A percentile compares a stretch with the other conserved stretches of the same genome.
phyloP scores from a whole-genome alignment of 257 asterid genomes.

The Fraxinus anomala region DNA sequence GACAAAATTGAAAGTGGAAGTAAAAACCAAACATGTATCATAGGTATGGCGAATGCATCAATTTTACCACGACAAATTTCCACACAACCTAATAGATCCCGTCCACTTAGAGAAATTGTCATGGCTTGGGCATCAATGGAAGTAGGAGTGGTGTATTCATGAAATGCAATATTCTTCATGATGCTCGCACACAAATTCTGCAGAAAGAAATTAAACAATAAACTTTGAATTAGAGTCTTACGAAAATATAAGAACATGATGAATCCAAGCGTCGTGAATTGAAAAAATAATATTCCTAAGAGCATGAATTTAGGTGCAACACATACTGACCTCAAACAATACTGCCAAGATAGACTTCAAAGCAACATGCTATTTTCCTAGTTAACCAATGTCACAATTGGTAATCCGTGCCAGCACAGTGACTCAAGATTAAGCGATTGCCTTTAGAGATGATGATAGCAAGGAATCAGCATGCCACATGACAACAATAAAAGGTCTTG shows the following conservation, averaged over 20 bases:
- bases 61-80: conserved; percentile 94
- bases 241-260: not conserved
- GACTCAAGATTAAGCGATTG: too few relatives aligned
- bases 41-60: conserved; percentile 78
- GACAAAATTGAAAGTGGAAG: conserved; percentile 6
- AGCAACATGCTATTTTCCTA: not conserved
- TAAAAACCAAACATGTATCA: conserved; percentile 66
- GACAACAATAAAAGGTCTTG: too few relatives aligned
- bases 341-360: not conserved
- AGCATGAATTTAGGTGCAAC: conserved; percentile 8
- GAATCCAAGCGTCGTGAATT: not conserved
- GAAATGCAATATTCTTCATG: conserved; percentile 68
- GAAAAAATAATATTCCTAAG: conserved; percentile 2
- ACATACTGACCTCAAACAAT: not conserved
- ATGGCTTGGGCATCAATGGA: conserved; percentile 89
- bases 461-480: too few relatives aligned
- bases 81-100: conserved; percentile 91
- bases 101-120: conserved; percentile 86
- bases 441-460: too few relatives aligned
- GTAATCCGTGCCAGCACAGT: too few relatives aligned
- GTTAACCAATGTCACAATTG: too few relatives aligned
- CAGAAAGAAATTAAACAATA: too few relatives aligned
- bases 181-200: conserved; percentile 62
- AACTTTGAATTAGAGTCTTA: conserved; percentile 11
- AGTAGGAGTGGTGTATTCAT: conserved; percentile 70